Evolutionary conservation across 805 yeast species (phyloP), one percentile per base, ranked within the genome.

Genomic region (Myxozyma kluyveri): DNA sequence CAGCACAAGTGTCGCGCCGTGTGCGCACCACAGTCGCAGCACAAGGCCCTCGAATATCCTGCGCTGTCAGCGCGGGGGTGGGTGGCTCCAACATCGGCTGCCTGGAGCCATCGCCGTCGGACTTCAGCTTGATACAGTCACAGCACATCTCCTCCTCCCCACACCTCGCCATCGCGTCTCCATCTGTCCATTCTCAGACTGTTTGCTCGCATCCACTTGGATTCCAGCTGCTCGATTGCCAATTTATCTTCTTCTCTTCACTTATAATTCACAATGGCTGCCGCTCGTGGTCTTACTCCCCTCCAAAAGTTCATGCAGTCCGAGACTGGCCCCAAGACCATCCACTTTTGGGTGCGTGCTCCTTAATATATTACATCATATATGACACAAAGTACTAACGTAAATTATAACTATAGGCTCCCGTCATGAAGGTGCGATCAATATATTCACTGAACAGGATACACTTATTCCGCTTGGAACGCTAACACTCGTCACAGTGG

Each of bases 291-390:
- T 14, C 39, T 47, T 22, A 42, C 47, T 23, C 49, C 47, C 42
- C 87, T 91, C 70, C 72, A 78, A 55, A 78, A 86, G 65, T 88
- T 83, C 66, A 67, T 88, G 67, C 80, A 83, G 63, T 83, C 96
- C 17, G 95, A 86, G 67, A 88, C 99, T 18, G 99, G 99, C 29
- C 99, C 99, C 37, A 83, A 74, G 67, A 91, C 99, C n/a, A 90
- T 93, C 50, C 99, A 91, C 68, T 91, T 91, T 72, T 91, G 99
- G 99, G 95, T 80, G 70, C 37, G 80, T 73, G 22, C 12, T 10
- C 19, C 7, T 45, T 14, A 18, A 29, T 18, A 10, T 42, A 24
- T 7, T 24, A 42, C 33, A 42, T 26, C 10, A 19, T 42, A 3
- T 26, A 3, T 6, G 14, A 22, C 10, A 17, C 35, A 45, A 27